Percentiles rank a stretch among this genome's conserved stretches.
phyloP scores from a whole-genome alignment of 192 early-diverging fungal species.

The Backusella sp. region DNA sequence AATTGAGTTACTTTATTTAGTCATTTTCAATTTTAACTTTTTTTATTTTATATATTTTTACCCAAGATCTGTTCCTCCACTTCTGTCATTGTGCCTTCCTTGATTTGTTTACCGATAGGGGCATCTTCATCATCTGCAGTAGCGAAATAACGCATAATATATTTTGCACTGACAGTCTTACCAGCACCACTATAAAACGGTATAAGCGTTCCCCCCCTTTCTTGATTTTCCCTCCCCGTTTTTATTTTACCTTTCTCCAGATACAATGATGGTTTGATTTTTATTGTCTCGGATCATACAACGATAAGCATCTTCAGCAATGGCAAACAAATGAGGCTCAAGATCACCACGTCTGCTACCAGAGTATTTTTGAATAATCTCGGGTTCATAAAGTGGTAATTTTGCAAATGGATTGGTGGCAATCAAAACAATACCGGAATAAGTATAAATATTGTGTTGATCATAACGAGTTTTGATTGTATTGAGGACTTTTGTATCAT shows the following conservation, averaged over 20 bases:
- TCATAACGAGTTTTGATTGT: slow-evolving; percentile 88
- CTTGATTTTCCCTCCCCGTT: no score
- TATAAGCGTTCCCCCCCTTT: neutral
- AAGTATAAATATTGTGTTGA: slow-evolving; percentile 96
- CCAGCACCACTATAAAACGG: slow-evolving; percentile 74
- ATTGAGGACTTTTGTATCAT: slow-evolving; percentile 74
- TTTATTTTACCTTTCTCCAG: slow-evolving; percentile 79
- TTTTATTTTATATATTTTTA: slow-evolving; percentile 4
- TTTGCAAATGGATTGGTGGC: slow-evolving; percentile 95
- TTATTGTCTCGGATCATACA: slow-evolving; percentile 89
- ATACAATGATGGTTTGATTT: slow-evolving; percentile 98
- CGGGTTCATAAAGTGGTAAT: slow-evolving; percentile 85
- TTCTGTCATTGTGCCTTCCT: slow-evolving; percentile 58
- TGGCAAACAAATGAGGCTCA: slow-evolving; percentile 98
- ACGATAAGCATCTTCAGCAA: slow-evolving; percentile 97
- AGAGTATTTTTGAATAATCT: slow-evolving; percentile 91
- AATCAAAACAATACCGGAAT: slow-evolving; percentile 98
- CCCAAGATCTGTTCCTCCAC: slow-evolving; percentile 81
- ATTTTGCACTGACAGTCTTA: slow-evolving; percentile 97
- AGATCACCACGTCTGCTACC: slow-evolving; percentile 92
- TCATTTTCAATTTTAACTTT: neutral
- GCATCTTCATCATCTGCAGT: slow-evolving; percentile 70
- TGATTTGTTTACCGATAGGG: slow-evolving; percentile 33
- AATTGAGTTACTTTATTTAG: neutral
- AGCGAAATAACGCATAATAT: slow-evolving; percentile 98